Conservation (phyloP, 2,329 filamentous ascomycete genomes). For the Lachnellula hyalina region DNA sequence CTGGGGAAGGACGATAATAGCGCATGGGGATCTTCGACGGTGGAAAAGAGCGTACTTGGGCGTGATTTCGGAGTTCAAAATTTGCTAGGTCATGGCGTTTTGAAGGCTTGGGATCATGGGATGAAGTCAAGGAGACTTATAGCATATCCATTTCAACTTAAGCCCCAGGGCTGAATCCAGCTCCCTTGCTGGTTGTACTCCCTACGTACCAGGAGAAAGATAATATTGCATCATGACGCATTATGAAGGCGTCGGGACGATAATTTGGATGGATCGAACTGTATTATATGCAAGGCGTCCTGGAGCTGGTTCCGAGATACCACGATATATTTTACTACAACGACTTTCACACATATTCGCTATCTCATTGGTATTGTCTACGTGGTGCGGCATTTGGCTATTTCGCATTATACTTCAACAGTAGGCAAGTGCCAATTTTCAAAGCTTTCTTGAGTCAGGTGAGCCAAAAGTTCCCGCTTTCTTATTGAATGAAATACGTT, state of each 20-base stretch:
- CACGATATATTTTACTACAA: not conserved
- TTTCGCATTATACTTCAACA: no score
- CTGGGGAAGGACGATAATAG: slow-evolving; percentile 20
- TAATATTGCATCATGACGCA: no score
- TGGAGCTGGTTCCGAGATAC: not conserved
- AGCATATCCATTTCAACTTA: not conserved
- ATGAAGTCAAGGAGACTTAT: not conserved
- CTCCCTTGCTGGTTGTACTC: no score
- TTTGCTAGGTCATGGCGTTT: not conserved
- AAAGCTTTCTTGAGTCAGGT: not conserved
- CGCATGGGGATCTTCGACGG: not conserved
- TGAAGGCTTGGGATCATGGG: no score
- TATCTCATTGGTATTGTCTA: no score
- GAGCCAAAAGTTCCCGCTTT: no score
- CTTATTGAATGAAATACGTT: no score
- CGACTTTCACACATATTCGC: not conserved
- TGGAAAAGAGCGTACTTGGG: not conserved
- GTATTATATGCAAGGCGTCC: not conserved
- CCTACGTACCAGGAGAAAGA: no score
- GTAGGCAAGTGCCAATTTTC: not conserved
- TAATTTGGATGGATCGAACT: not conserved
- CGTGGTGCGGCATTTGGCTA: no score
- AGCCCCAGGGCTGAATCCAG: no score
- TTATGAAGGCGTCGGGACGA: no score
- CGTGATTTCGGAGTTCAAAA: not conserved